A percentile compares a stretch with the other conserved stretches of the same genome.
phyloP scores from a whole-genome alignment of 306 rosid species.

The Adenanthera pavonina region DNA sequence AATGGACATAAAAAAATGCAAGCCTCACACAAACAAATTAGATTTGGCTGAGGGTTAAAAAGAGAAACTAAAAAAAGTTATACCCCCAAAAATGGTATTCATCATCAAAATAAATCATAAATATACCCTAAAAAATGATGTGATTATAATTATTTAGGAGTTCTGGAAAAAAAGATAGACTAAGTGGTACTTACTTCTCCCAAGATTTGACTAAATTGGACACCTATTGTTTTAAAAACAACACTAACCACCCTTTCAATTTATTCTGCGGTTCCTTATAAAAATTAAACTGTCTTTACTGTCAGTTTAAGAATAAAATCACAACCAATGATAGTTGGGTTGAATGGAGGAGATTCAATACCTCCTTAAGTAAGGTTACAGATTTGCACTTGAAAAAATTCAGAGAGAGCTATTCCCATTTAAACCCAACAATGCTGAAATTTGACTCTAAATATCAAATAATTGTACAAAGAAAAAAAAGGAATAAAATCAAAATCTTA shows the following conservation, averaged over 20 bases:
- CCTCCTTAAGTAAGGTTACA: too few relatives aligned
- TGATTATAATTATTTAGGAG: neutral
- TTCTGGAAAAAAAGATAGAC: neutral
- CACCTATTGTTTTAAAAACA: neutral
- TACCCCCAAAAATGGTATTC: neutral
- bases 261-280: neutral
- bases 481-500: neutral
- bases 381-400: too few relatives aligned
- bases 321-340: too few relatives aligned
- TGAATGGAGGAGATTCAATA: too few relatives aligned
- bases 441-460: too few relatives aligned
- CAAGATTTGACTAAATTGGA: neutral
- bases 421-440: too few relatives aligned
- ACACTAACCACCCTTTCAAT: neutral
- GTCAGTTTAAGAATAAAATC: too few relatives aligned
- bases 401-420: too few relatives aligned
- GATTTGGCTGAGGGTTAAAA: neutral
- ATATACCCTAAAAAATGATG: neutral
- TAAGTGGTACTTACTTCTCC: neutral
- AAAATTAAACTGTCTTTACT: too few relatives aligned
- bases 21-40: neutral
- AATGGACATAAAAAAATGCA: constrained; percentile 30
- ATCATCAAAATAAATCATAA: neutral
- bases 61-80: neutral
- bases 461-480: too few relatives aligned